Percentiles rank a stretch among this genome's conserved stretches.
These are phyloP conservation scores for Zygosaccharomyces lentus DNA, from an alignment of 805 yeast species.

Conservation along the genomic window DNA sequence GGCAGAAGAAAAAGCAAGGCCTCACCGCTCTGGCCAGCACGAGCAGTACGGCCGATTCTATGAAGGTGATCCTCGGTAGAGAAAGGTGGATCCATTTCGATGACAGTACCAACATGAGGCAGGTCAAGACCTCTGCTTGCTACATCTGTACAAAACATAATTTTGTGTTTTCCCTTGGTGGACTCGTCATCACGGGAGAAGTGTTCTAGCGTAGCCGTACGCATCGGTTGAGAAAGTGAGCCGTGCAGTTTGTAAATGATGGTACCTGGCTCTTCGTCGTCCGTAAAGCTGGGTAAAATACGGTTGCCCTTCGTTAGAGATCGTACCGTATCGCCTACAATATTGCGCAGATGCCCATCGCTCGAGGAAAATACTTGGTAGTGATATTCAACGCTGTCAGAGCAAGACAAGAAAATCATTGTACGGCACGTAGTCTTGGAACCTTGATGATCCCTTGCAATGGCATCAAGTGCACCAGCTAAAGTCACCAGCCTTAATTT, in stretches of 20 bases:
- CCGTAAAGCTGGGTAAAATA: conserved; percentile 33
- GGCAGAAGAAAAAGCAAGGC: conserved; percentile 80
- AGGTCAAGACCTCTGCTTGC: conserved; percentile 96
- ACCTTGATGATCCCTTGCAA: conserved; percentile 34
- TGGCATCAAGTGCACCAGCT: conserved; percentile 56
- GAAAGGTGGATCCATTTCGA: conserved; percentile 95
- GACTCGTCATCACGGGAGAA: conserved; percentile 45
- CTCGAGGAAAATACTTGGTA: conserved; percentile 59
- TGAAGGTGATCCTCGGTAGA: conserved; percentile 92
- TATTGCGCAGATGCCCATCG: conserved; percentile 43
- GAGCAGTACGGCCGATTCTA: conserved; percentile 95
- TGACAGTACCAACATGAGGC: conserved; percentile 77
- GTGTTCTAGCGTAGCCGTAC: conserved; percentile 70
- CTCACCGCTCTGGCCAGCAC: conserved; percentile 86
- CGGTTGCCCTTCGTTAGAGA: conserved; percentile 27
- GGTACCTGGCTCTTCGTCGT: conserved; percentile 38
- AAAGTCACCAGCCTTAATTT: conserved; percentile 82
- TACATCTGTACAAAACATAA: conserved; percentile 93
- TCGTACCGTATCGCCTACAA: conserved; percentile 36
- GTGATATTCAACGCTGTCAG: conserved; percentile 96
- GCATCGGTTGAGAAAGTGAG: conserved; percentile 74
- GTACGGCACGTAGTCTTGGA: conserved; percentile 45
- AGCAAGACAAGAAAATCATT: conserved; percentile 85
- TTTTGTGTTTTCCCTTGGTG: conserved; percentile 48
- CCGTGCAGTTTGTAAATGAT: conserved; percentile 80